Base-by-base conservation (phyloP, 352 stramenopile species). In the Globisporangium emineosum region DNA sequence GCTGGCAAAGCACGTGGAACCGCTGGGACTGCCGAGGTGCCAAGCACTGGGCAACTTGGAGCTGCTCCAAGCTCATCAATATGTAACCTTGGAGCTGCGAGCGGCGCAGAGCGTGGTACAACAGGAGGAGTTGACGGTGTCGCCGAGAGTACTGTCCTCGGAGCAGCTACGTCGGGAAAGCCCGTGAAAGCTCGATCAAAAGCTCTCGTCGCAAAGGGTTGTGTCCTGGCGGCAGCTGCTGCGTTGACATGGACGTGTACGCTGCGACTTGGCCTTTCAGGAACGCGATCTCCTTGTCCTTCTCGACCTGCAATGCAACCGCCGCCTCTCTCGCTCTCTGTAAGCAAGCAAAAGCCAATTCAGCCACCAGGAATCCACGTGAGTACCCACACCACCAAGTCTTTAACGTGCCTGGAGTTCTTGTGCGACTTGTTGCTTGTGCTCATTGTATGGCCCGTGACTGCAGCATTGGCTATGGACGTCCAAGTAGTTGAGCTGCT, bases 371-470 rank as follows among this genome's bases (percentile, higher is more conserved):
- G 35, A 42, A 19, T 42, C 35, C 35, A 19, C 6, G 35, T 19
- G 13, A 6, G 35, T 6, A 42, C 35, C 12, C 5, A 32, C 29
- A 32, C 2, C 29, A 5, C 29, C n/a, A n/a, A n/a, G n/a, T n/a
- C n/a, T n/a, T n/a, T n/a, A n/a, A 50, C 43, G 19, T 9, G 37
- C 50, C 25, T 57, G 51, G 27, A n/a, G 29, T 29, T 57, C 51
- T 57, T 57, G 25, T 2, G 17, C 15, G 51, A 7, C 51, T 32
- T 19, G 51, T n/a, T 40, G 29, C 19, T 43, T n/a, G 19, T n/a
- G 30, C 10, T 47, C 30, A n/a, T 47, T 37, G 52, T n/a, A 27
- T 15, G 29, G 29, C 5, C 29, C 29, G 29, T 32, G 29, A 32
- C 29, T 32, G 29, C 29, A 32, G 29, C 29, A 32, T 5, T 32